phyloP scores from a whole-genome alignment of 495 filamentous ascomycete genomes.

The Penicillium alfredii region DNA sequence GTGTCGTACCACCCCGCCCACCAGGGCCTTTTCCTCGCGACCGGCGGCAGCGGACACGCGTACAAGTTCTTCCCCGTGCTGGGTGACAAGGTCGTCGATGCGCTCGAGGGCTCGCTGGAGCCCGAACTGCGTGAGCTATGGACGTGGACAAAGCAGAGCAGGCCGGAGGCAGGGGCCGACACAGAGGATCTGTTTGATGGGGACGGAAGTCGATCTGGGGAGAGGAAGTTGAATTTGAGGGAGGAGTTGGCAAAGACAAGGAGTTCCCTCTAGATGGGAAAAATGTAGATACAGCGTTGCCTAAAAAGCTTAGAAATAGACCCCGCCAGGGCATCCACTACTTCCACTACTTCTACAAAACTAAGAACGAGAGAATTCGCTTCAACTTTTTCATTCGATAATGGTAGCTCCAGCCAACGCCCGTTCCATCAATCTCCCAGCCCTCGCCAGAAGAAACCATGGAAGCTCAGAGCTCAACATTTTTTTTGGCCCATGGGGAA shows the following conservation, averaged over 20 bases:
- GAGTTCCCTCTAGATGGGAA: constrained; percentile 21
- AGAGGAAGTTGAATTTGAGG: constrained; percentile 26
- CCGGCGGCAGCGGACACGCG: constrained; percentile 78
- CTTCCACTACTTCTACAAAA: background rate
- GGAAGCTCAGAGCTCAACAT: too few relatives aligned
- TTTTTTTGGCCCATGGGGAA: constrained; percentile 26
- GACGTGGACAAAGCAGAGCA: too few relatives aligned
- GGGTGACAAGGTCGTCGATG: constrained; percentile 70
- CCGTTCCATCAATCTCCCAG: constrained; percentile 8
- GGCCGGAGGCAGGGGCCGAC: constrained; percentile 20
- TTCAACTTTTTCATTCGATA: constrained; percentile 13
- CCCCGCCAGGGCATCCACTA: background rate
- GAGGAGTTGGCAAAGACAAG: constrained; percentile 39
- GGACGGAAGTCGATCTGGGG: constrained; percentile 44
- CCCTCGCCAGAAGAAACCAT: background rate
- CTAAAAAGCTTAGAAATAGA: background rate
- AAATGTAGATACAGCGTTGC: constrained; percentile 13
- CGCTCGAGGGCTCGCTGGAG: constrained; percentile 52
- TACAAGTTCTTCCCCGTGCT: constrained; percentile 88
- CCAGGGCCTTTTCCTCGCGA: constrained; percentile 68
- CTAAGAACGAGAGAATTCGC: background rate
- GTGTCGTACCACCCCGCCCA: constrained; percentile 68
- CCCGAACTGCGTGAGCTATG: constrained; percentile 58
- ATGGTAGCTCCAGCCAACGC: constrained; percentile 16
- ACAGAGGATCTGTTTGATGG: constrained; percentile 32